Evolutionary conservation across 2,329 filamentous ascomycete genomes (phyloP).

Genomic region (Sporothrix luriei): DNA sequence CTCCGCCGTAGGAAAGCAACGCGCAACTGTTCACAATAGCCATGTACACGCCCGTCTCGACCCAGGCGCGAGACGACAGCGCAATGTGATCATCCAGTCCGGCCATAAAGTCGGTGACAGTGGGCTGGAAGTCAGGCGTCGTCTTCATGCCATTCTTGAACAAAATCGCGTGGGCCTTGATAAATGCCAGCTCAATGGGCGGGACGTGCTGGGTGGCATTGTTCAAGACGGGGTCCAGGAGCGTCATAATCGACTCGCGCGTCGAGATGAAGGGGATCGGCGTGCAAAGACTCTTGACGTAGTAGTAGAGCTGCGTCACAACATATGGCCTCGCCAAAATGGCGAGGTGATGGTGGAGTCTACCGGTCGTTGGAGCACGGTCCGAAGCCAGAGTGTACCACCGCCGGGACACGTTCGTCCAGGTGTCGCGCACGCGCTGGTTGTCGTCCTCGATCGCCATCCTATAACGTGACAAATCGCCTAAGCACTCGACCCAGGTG

Average conservation of each 20-base stretch:
- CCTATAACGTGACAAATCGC: slow-evolving; percentile 79
- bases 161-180: slow-evolving; percentile 65
- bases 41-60: slow-evolving; percentile 58
- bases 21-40: slow-evolving; percentile 59
- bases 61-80: slow-evolving; percentile 54
- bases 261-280: slow-evolving; percentile 68
- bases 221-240: slow-evolving; percentile 63
- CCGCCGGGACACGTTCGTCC: slow-evolving; percentile 75
- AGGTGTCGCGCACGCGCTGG: slow-evolving; percentile 72
- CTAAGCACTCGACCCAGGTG: slow-evolving; percentile 92
- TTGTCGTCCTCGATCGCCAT: slow-evolving; percentile 93
- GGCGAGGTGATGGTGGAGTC: slow-evolving; percentile 86
- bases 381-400: slow-evolving; percentile 88
- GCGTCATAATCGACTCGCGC: slow-evolving; percentile 67
- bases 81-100: slow-evolving; percentile 62
- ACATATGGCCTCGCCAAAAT: slow-evolving; percentile 72
- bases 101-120: slow-evolving; percentile 54
- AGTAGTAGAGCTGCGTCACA: slow-evolving; percentile 72
- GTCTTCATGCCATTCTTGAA: slow-evolving; percentile 48
- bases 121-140: slow-evolving; percentile 33
- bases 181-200: slow-evolving; percentile 61
- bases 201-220: slow-evolving; percentile 39
- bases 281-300: slow-evolving; percentile 70
- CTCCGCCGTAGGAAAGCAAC: slow-evolving; percentile 56
- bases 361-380: slow-evolving; percentile 70